Base-by-base conservation (phyloP, 352 stramenopile genomes). In the Stramenopiles sp. region DNA sequence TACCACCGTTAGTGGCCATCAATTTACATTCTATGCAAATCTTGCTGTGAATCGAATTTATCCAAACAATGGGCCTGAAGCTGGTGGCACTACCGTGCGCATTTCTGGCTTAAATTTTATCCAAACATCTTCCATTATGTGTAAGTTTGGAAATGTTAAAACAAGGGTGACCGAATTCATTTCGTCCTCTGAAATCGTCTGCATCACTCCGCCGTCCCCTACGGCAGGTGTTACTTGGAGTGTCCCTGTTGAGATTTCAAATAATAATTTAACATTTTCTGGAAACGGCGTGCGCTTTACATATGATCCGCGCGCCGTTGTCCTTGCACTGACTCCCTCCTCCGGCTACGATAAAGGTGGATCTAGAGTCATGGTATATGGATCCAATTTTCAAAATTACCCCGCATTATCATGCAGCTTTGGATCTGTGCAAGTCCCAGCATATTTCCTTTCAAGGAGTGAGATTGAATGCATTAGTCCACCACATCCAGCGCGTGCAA, bases 61-160 rank as follows among this genome's bases (percentile, higher is more conserved):
- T 23, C 92, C 92, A 29, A 83, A 79, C 0, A 85, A 87, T 33
- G 92, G 92, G 0, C 88, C 91, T 30, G 82, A 88, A 77, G 84
- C 81, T 27, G 91, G 91, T 33, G 90, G 86, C 31, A 96, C 91
- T 0, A 79, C 83, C 0, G 88, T 97, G 7, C 94, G 84, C 31
- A 81, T 97, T 0, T 86, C 89, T 29, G 92, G 92, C 6, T 87
- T 86, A 79, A 84, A 95, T 78, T 96, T 97, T 79, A 84, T 79
- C 31, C 84, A 83, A 6, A 84, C 85, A 7, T 81, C 82, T 0
- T n/a, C 73, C 0, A 81, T 93, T 43, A 80, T 82, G 1, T 96
- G 92, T 81, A 83, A 84, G 32, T 96, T 97, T 87, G 92, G 90
- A 29, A 74, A 84, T 0, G 82, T 80, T 7, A 33, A 78, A 0